Base-by-base conservation (phyloP, 2,329 filamentous ascomycete species). In the Phaeosphaeriaceae sp. region DNA sequence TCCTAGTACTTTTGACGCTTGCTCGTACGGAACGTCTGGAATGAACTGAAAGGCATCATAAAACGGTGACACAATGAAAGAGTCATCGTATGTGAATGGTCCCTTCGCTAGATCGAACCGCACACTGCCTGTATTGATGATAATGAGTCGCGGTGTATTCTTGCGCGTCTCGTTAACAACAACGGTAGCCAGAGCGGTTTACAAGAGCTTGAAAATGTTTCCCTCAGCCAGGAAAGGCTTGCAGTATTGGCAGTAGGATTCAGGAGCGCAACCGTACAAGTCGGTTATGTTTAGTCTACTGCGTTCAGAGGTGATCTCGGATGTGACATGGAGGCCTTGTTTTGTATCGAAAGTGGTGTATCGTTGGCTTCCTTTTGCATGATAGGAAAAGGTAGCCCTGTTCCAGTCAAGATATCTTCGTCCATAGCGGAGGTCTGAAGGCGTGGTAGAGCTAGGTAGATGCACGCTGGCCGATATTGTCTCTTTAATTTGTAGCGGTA, bases 401-500 rank as follows among this genome's bases (percentile, higher is more conserved):
- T 88, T 88, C 81, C 84, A 88, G 71, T 89, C 86, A 8, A 89
- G 76, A 61, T 87, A 88, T 18, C 85, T 79, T 6, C 86, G 81
- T 3, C 81, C 80, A 61, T 82, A 86, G 70, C 58, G 54, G n/a
- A 70, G 33, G 30, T 73, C 48, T n/a, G 70, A 70, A 1, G 63
- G 56, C 9, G 60, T 64, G 7, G 59, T 67, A n/a, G 70, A 72
- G 1, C 52, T 62, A 0, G 68, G 63, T 6, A 77, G 69, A 1
- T 68, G 74, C 8, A 72, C 55, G 53, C 53, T 61, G 9, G 44
- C 58, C 9, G 49, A 57, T 13, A 20, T 39, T 20, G 58, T 67
- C 3, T 49, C 79, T 15, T 63, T 66, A 50, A 58, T 66, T 16
- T 61, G 61, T 15, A 56, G 53, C 15, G 49, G 47, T 9, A 55